These are phyloP conservation scores for Aciculosporium take DNA, from an alignment of 2,329 filamentous ascomycete genomes.

Conservation along the genomic window DNA sequence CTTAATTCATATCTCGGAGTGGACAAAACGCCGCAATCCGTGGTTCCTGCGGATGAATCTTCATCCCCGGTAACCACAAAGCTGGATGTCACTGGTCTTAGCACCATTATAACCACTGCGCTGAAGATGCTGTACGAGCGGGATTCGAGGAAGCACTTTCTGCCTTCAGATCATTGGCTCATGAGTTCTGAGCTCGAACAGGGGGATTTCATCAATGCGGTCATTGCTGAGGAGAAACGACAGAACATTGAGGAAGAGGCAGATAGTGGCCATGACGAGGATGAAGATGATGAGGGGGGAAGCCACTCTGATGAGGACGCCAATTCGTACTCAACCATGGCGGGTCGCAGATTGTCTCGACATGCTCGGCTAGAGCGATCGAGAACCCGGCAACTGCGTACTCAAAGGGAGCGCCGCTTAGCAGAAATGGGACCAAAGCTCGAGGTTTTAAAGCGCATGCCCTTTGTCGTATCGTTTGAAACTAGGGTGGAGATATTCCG, in stretches of 20 bases:
- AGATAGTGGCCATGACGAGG: slow-evolving; percentile 14
- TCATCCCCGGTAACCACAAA: slow-evolving; percentile 10
- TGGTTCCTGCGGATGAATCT: not conserved
- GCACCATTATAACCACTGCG: slow-evolving; percentile 63
- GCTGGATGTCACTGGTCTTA: slow-evolving; percentile 62
- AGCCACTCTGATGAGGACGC: slow-evolving; percentile 16
- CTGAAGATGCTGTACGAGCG: slow-evolving; percentile 83
- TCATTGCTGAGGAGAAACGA: slow-evolving; percentile 76
- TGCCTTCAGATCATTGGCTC: slow-evolving; percentile 78
- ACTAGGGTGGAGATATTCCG: slow-evolving; percentile 86
- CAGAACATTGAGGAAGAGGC: slow-evolving; percentile 42
- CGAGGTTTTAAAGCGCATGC: slow-evolving; percentile 89
- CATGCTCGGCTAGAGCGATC: slow-evolving; percentile 50
- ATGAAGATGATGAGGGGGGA: slow-evolving; percentile 19
- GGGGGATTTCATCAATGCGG: slow-evolving; percentile 71
- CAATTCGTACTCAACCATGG: slow-evolving; percentile 20
- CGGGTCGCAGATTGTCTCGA: slow-evolving; percentile 46
- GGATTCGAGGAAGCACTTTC: slow-evolving; percentile 75
- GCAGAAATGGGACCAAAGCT: slow-evolving; percentile 73
- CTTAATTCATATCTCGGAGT: slow-evolving; percentile 17
- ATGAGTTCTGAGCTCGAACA: slow-evolving; percentile 85
- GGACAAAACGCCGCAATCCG: not conserved
- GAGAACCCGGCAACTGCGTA: slow-evolving; percentile 49
- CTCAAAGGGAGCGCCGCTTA: slow-evolving; percentile 54
- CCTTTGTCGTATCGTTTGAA: slow-evolving; percentile 88